Evolutionary conservation across 345 rosid genomes (phyloP).

Genomic region (Syzygium aqueum): DNA sequence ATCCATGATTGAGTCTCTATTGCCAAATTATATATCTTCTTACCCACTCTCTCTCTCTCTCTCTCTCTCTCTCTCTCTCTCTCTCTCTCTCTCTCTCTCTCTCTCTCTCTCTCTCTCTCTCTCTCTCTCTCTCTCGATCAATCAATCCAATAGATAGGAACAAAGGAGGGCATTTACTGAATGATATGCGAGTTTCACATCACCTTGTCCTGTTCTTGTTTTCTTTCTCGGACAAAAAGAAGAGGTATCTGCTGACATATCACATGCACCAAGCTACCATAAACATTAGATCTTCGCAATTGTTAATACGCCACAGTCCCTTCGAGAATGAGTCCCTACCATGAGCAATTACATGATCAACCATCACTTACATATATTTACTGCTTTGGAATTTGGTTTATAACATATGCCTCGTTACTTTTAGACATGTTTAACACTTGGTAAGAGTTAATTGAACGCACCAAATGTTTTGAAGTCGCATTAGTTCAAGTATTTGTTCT

Average conservation of each 20-base stretch:
- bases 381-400: not conserved
- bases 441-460: not conserved
- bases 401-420: not conserved
- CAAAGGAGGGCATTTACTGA: not conserved
- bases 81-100: not conserved
- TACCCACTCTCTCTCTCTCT: not conserved
- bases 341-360: not conserved
- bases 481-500: not conserved
- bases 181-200: not conserved
- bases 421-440: not conserved
- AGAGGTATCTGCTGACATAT: not conserved
- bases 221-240: not conserved
- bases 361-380: not conserved
- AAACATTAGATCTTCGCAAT: not conserved
- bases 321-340: not conserved
- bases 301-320: not conserved
- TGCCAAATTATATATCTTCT: not conserved
- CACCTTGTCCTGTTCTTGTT: not conserved
- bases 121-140: not conserved
- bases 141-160: not conserved
- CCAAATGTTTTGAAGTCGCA: not conserved
- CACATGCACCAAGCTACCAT: not conserved
- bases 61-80: not conserved
- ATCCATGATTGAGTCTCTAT: accelerated
- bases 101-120: not conserved